Conservation (phyloP, 2,329 filamentous ascomycete genomes). For the Metarhizium rileyi region DNA sequence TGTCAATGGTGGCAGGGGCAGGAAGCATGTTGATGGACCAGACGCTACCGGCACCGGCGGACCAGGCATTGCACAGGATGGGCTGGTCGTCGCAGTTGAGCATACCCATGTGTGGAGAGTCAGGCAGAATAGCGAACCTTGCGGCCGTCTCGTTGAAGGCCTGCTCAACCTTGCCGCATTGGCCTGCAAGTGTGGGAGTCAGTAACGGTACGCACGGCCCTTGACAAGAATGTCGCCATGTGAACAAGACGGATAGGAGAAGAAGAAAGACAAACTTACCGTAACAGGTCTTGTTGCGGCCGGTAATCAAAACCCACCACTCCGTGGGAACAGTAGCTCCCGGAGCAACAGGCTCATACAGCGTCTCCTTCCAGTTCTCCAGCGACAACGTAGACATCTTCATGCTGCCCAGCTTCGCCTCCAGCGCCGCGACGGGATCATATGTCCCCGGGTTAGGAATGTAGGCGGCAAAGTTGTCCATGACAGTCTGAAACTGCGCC, state of each 20-base stretch:
- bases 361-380: conserved; percentile 59
- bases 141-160: conserved; percentile 58
- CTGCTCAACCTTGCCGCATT: conserved; percentile 53
- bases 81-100: conserved; percentile 67
- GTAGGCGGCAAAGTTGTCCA: conserved; percentile 48
- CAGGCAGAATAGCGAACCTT: conserved; percentile 51
- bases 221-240: background rate
- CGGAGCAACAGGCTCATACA: conserved; percentile 52
- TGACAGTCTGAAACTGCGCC: conserved; percentile 53
- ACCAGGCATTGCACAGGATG: conserved; percentile 68
- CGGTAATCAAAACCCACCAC: conserved; percentile 67
- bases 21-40: conserved; percentile 61
- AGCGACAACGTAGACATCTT: conserved; percentile 48
- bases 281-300: conserved; percentile 70
- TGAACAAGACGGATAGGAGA: background rate
- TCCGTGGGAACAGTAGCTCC: conserved; percentile 56
- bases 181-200: conserved; percentile 34
- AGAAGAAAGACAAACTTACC: conserved; percentile 32
- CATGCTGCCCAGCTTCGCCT: conserved; percentile 30
- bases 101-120: conserved; percentile 56
- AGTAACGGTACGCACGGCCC: background rate
- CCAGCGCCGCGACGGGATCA: conserved; percentile 30
- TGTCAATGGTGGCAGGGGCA: conserved; percentile 50
- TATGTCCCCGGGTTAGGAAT: conserved; percentile 37
- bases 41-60: conserved; percentile 51